Evolutionary conservation across 2,329 filamentous ascomycete genomes (phyloP), one percentile per base, ranked within the genome.

Genomic region (Metarhizium anisopliae): DNA sequence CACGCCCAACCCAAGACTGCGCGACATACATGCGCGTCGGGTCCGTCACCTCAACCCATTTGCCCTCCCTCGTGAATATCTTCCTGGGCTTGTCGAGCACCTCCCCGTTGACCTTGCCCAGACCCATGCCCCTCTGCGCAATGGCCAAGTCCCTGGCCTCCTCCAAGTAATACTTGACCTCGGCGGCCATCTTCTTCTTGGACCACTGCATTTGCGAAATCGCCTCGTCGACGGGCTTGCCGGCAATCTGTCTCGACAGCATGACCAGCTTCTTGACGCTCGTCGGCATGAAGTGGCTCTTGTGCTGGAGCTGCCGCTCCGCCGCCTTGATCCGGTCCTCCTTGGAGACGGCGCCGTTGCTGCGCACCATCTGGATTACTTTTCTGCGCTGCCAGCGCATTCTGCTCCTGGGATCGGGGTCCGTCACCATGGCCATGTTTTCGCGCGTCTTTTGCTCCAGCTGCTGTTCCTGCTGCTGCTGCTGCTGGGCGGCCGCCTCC

Each of bases 191-290:
- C 76, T 91, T 93, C 82, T 99, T 99, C 77, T 90, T 90, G 70
- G 87, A 93, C 76, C 93, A 97, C 55, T 86, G 83, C 90, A 99
- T 96, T 78, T 99, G 94, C 55, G 89, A 74, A 62, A 97, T 89
- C 14, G 94, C 94, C 40, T 99, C 92, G 56, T 95, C 90, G 59
- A 99, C 78, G n/a, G 86, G 86, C 81, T 96, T 97, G 62, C 94
- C 94, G 2, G 85, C 81, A 66, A 99, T 94, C 74, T 97, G 94
- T 55, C 87, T 84, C 29, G 93, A 86, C 52, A 99, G 75, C 64
- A 89, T 86, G 53, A 87, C 85, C 55, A 99, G 79, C 77, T 99
- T 99, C 83, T 99, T 99, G 60, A 89, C 77, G 51, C 85, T 90
- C 2, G 94, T 96, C 64, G 91, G 86, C 68, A 96, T 81, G 62